Evolutionary conservation across 192 early-diverging fungal genomes (phyloP).

Genomic region (Coemansia sp.): DNA sequence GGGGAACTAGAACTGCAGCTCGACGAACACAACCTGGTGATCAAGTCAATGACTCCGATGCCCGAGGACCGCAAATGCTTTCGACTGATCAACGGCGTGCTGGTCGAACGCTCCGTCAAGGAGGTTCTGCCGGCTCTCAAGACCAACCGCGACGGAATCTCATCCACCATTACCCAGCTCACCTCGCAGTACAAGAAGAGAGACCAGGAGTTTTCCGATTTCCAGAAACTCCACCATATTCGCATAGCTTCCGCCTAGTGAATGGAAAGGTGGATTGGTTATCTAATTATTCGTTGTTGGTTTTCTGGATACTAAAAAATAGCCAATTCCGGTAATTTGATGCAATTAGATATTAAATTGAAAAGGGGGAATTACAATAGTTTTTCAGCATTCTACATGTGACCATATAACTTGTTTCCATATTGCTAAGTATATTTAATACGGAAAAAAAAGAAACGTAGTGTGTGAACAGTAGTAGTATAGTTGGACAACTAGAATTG

Average conservation of each 20-base stretch:
- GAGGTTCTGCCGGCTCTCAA: slow-evolving; percentile 89
- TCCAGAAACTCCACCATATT: slow-evolving; percentile 90
- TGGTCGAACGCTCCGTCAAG: slow-evolving; percentile 90
- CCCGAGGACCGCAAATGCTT: slow-evolving; percentile 86
- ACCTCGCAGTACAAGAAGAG: slow-evolving; percentile 81
- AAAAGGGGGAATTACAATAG: no score
- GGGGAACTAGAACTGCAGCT: slow-evolving; percentile 92
- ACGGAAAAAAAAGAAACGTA: no score
- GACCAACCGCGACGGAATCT: slow-evolving; percentile 83
- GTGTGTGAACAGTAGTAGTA: no score
- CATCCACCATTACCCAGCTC: slow-evolving; percentile 73
- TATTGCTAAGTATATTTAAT: no score
- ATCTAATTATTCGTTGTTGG: not conserved
- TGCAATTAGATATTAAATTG: no score
- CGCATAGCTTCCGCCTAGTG: slow-evolving; percentile 56
- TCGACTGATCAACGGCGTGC: slow-evolving; percentile 89
- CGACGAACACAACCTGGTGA: slow-evolving; percentile 86
- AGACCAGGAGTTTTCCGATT: slow-evolving; percentile 86
- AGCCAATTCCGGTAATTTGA: not conserved
- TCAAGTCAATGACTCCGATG: slow-evolving; percentile 88
- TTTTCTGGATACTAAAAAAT: not conserved
- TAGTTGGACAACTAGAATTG: no score
- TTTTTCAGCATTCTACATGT: no score
- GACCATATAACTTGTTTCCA: no score
- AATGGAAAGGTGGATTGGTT: no score